Conservation (phyloP, 768 basidiomycete genomes). For the Rhodocollybia butyracea region DNA sequence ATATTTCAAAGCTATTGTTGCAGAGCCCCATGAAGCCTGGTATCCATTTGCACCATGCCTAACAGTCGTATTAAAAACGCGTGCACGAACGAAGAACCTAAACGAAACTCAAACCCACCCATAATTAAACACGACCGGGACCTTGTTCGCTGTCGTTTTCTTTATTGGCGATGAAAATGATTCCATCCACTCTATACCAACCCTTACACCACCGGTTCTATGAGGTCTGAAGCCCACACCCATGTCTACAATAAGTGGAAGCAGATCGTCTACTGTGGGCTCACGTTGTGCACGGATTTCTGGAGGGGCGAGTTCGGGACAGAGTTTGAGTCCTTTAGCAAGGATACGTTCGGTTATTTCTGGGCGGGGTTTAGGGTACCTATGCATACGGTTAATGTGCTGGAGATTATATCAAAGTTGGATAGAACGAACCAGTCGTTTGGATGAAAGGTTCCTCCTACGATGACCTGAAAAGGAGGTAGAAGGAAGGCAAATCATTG, state of each 20-base stretch:
- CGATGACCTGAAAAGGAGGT: constrained; percentile 35
- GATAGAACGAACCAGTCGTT: constrained; percentile 5
- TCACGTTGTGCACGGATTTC: constrained; percentile 42
- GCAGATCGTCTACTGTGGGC: constrained; percentile 48
- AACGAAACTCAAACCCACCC: constrained; percentile 40
- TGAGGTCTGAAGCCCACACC: constrained; percentile 65
- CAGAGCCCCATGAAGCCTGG: constrained; percentile 67
- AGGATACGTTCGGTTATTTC: constrained; percentile 63
- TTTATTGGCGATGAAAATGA: constrained; percentile 2
- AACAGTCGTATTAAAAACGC: too few relatives aligned
- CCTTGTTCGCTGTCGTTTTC: constrained; percentile 12
- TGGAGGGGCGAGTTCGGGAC: constrained; percentile 56
- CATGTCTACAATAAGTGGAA: constrained; percentile 44
- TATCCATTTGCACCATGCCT: constrained; percentile 68
- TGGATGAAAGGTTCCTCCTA: constrained; percentile 1
- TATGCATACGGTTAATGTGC: too few relatives aligned
- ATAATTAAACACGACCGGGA: constrained; percentile 54
- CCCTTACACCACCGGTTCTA: constrained; percentile 63
- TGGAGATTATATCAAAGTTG: too few relatives aligned
- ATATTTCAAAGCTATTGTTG: constrained; percentile 45
- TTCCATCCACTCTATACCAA: constrained; percentile 48
- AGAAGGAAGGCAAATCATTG: neutral
- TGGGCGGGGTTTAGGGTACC: constrained; percentile 63
- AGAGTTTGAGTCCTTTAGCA: constrained; percentile 43
- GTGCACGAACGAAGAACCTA: too few relatives aligned